Conservation (phyloP, 441 rosid genomes). For the Euphorbia schlechtendalii region DNA sequence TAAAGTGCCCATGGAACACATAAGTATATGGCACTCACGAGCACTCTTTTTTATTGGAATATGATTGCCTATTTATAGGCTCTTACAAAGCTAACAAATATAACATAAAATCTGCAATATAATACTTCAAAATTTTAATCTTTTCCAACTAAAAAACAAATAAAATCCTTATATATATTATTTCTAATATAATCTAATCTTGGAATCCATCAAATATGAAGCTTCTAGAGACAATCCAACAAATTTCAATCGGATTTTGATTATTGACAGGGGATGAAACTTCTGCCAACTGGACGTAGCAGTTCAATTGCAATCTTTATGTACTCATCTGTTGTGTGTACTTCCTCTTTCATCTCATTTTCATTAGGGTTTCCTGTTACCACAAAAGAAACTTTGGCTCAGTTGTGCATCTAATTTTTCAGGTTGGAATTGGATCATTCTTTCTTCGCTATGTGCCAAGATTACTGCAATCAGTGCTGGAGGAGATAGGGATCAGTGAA, state of each 20-base stretch:
- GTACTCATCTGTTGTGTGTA: conserved; percentile 72
- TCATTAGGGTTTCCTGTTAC: background rate
- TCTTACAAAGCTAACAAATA: no score
- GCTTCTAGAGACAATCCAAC: no score
- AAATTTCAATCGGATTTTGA: background rate
- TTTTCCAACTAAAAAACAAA: no score
- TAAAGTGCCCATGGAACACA: no score
- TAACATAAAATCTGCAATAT: no score
- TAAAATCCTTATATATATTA: no score
- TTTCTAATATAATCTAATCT: no score
- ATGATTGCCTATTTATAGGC: no score
- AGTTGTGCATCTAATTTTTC: conserved; percentile 15
- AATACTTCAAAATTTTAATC: no score
- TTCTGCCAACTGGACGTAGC: conserved; percentile 77
- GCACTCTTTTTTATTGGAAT: no score
- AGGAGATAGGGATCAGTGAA: conserved; percentile 77
- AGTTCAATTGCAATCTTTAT: conserved; percentile 73
- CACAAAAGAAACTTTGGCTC: background rate
- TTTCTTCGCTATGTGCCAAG: conserved; percentile 69
- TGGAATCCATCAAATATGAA: no score
- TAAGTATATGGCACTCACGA: no score
- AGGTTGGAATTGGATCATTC: conserved; percentile 88
- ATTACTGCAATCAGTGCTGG: conserved; percentile 44
- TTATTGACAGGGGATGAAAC: conserved; percentile 78
- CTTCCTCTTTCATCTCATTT: conserved; percentile 15